These are phyloP conservation scores for Phlebiopsis flavidoalba DNA, from an alignment of 768 basidiomycete genomes.

Conservation along the genomic window DNA sequence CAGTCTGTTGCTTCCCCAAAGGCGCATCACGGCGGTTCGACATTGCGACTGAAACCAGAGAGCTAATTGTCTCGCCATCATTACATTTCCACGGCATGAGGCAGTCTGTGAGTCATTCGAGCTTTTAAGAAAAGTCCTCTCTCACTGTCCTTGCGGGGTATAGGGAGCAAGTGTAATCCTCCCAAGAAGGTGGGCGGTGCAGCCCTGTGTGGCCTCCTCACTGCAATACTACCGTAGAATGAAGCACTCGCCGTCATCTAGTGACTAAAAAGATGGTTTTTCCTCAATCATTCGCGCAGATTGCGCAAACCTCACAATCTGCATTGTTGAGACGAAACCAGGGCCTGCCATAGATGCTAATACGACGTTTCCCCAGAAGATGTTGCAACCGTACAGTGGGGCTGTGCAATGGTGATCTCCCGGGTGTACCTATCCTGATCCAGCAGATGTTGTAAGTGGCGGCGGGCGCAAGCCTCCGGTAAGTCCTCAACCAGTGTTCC, in stretches of 20 bases:
- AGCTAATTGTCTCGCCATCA: neutral
- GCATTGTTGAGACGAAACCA: neutral
- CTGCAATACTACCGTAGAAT: neutral
- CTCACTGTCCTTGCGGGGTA: neutral
- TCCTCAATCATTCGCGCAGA: neutral
- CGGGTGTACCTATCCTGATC: neutral
- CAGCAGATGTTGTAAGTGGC: neutral
- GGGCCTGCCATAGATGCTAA: neutral
- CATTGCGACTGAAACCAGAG: neutral
- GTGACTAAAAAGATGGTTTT: too few species aligned
- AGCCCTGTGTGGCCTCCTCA: neutral
- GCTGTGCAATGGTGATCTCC: neutral
- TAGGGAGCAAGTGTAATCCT: neutral
- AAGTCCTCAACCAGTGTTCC: constrained; percentile 9
- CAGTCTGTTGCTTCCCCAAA: neutral
- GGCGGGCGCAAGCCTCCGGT: constrained; percentile 8
- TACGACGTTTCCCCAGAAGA: neutral
- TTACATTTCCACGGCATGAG: neutral
- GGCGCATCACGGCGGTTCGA: neutral
- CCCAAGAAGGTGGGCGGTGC: neutral
- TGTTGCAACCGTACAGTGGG: neutral
- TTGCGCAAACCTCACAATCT: neutral
- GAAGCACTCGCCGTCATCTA: too few species aligned
- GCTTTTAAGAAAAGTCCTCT: neutral
- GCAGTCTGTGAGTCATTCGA: neutral